phyloP scores from a whole-genome alignment of 176 grass and related monocot genomes.

The Poa pratensis region DNA sequence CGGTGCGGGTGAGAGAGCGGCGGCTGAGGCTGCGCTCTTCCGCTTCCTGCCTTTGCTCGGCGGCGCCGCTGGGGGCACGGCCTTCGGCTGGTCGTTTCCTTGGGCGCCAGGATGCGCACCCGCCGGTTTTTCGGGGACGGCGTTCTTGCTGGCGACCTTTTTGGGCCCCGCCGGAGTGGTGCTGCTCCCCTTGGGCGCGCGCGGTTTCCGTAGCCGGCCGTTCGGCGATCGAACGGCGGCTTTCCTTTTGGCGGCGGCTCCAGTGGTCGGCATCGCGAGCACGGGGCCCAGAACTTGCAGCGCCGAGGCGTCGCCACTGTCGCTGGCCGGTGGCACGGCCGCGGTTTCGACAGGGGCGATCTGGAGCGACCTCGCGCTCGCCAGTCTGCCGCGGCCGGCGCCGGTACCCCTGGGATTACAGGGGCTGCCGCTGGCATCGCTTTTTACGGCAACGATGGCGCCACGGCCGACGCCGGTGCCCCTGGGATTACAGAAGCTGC shows the following conservation, averaged over 20 bases:
- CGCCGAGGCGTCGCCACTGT: neutral
- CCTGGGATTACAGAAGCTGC: neutral
- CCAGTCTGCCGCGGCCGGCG: neutral
- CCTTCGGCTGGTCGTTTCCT: conserved; percentile 24
- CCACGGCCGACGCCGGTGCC: neutral
- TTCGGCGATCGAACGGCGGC: neutral
- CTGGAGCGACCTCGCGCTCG: conserved; percentile 15
- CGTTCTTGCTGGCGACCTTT: conserved; percentile 21
- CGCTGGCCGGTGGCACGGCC: neutral
- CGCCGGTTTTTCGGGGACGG: neutral
- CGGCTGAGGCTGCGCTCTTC: neutral
- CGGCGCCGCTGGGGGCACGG: neutral
- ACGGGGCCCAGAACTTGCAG: conserved; percentile 36
- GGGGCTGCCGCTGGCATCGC: neutral
- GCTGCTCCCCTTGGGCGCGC: conserved; percentile 31
- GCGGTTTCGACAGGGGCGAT: neutral
- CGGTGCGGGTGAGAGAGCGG: neutral
- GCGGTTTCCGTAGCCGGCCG: conserved; percentile 34
- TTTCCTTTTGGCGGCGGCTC: conserved; percentile 3
- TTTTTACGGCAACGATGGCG: neutral
- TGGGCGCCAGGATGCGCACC: neutral
- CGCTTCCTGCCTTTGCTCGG: conserved; percentile 23
- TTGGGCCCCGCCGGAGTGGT: neutral
- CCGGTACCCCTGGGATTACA: neutral
- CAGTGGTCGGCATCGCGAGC: conserved; percentile 43